Evolutionary conservation across 768 basidiomycete species (phyloP).

Genomic region (Pisolithus marmoratus): DNA sequence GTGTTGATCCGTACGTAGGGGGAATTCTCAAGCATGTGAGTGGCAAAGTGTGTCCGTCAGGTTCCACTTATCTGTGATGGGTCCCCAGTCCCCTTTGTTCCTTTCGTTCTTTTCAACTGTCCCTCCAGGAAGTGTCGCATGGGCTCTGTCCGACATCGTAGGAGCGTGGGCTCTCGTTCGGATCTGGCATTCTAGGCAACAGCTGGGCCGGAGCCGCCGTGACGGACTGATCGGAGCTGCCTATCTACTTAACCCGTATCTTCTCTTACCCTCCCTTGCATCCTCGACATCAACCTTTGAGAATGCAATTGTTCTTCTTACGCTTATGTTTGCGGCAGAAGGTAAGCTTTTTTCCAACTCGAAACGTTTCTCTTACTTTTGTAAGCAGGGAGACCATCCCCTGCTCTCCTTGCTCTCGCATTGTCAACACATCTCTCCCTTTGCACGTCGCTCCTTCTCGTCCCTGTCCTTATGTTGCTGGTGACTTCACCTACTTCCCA

Average conservation of each 20-base stretch:
- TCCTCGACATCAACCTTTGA: conserved; percentile 81
- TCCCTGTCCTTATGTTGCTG: conserved; percentile 62
- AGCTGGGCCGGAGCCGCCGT: conserved; percentile 40
- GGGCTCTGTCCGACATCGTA: conserved; percentile 63
- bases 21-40: conserved; percentile 83
- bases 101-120: conserved; percentile 71
- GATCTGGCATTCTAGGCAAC: conserved; percentile 64
- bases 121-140: conserved; percentile 56
- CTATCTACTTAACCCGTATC: conserved; percentile 87
- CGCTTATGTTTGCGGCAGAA: conserved; percentile 66
- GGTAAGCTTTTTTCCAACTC: conserved; percentile 35
- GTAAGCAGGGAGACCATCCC: conserved; percentile 50
- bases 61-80: conserved; percentile 1
- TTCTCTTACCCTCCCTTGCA: conserved; percentile 73
- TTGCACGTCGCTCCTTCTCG: conserved; percentile 63
- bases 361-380: background rate
- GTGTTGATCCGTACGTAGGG: conserved; percentile 84
- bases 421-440: conserved; percentile 66
- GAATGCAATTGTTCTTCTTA: conserved; percentile 60
- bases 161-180: conserved; percentile 63
- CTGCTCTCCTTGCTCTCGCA: conserved; percentile 62
- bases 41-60: background rate
- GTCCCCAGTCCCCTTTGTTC: conserved; percentile 70
- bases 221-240: conserved; percentile 58
- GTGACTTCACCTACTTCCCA: conserved; percentile 57